Evolutionary conservation across 2,329 filamentous ascomycete species (phyloP), one percentile per base, ranked within the genome.

Genomic region (Alternaria alternata): DNA sequence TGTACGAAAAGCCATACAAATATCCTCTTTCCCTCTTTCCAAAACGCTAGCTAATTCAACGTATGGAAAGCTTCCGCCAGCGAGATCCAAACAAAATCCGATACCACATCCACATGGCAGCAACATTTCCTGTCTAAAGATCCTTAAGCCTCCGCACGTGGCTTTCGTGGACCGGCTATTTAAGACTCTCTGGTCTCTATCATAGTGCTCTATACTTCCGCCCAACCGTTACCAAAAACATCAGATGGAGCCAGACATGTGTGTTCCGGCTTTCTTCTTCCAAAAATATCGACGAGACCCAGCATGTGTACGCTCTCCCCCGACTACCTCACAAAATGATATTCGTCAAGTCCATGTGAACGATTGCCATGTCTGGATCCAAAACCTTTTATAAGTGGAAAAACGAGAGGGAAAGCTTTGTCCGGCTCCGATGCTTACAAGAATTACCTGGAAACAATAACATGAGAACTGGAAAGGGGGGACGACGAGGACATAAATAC

Each of bases 371-470:
- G 6, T n/a, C 16, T 38, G 34, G 34, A 38, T 3, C 14, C 1
- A 8, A 18, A 4, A 38, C 1, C 16, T 3, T 6, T 14, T 0
- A 36, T 0, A 2, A 16, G 34, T 7, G 16, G 14, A 38, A 7
- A 38, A 0, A 38, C 4, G 0, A n/a, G 12, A 6, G 32, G 12
- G 4, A 16, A 36, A 12, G 0, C 24, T 16, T 16, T 36, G 0
- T 36, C 12, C 4, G 0, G 14, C 6, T 6, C 4, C 5, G 0
- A 11, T 34, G 4, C 32, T 3, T 6, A 7, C 32, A 36, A 36
- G 3, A 36, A 0, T 5, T 0, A 7, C 0, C 12, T 36, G 12
- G 32, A 36, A 7, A 0, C 11, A 4, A 14, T 7, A 2, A 1
- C 7, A 38, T 7, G 16, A 16, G 6, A 16, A n/a, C 16, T 38